Evolutionary conservation across 2,329 filamentous ascomycete genomes (phyloP).

Genomic region (Penicillium glabrum): DNA sequence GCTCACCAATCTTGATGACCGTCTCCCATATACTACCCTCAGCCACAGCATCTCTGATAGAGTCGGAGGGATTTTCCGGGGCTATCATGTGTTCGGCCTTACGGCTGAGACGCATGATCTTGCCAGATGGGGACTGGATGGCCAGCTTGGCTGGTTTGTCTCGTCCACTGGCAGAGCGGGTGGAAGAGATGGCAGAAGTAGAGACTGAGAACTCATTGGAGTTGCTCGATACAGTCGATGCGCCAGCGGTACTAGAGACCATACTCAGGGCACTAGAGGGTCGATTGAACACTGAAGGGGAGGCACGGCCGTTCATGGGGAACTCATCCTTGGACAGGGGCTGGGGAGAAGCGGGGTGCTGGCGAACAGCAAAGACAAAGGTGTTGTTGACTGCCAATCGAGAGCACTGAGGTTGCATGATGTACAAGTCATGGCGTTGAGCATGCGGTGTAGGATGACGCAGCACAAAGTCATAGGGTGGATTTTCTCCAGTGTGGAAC

Average conservation of each 20-base stretch:
- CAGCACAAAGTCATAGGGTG: conserved; percentile 87
- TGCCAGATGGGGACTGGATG: conserved; percentile 89
- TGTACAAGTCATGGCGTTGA: conserved; percentile 95
- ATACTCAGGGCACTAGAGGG: conserved; percentile 62
- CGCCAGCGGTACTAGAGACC: conserved; percentile 55
- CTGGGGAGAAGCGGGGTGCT: conserved; percentile 71
- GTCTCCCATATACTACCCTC: conserved; percentile 65
- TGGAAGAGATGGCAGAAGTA: conserved; percentile 56
- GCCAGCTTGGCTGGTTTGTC: conserved; percentile 92
- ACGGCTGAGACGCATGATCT: conserved; percentile 71
- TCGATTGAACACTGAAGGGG: conserved; percentile 53
- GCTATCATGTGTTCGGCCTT: conserved; percentile 49
- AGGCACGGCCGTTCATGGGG: conserved; percentile 45
- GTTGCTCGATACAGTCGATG: conserved; percentile 50
- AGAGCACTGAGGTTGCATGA: conserved; percentile 91
- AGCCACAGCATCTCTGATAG: conserved; percentile 36
- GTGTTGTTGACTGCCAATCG: conserved; percentile 91
- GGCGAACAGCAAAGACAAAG: conserved; percentile 93
- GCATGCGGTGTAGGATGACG: conserved; percentile 96
- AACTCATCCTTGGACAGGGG: conserved; percentile 37
- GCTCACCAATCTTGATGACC: conserved; percentile 66
- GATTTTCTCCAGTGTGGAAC: conserved; percentile 87
- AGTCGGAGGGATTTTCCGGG: conserved; percentile 30
- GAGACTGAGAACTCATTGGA: conserved; percentile 44
- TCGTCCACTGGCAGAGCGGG: conserved; percentile 31